Conservation (phyloP, 2,329 filamentous ascomycete genomes). For the Didymella exigua region DNA sequence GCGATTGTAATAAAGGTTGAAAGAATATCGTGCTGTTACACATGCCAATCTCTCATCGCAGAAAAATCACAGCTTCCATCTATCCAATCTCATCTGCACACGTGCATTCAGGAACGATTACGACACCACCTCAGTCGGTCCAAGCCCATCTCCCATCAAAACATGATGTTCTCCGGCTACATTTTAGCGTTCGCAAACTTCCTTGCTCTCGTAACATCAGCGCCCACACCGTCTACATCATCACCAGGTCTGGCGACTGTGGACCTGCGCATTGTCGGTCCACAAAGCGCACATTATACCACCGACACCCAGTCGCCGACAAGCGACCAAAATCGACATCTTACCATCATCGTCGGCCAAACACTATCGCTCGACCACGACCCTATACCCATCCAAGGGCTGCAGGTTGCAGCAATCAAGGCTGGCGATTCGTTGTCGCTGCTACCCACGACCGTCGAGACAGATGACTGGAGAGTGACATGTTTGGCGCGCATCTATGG, state of each 20-base stretch:
- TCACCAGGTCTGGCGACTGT: slow-evolving; percentile 15
- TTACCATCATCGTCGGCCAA: slow-evolving; percentile 26
- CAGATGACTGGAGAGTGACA: slow-evolving; percentile 16
- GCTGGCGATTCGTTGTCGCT: slow-evolving; percentile 11
- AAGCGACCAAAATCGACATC: slow-evolving; percentile 11
- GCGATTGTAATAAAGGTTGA: neutral
- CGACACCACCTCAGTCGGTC: too few relatives aligned
- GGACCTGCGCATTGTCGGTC: slow-evolving; percentile 18
- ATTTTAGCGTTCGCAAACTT: slow-evolving; percentile 9
- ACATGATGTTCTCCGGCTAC: neutral
- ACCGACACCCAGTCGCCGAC: slow-evolving; percentile 13
- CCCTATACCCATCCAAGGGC: slow-evolving; percentile 22
- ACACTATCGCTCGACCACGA: slow-evolving; percentile 24
- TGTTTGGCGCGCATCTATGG: slow-evolving; percentile 20
- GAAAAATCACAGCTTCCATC: too few relatives aligned
- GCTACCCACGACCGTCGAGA: slow-evolving; percentile 2
- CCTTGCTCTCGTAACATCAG: slow-evolving; percentile 8
- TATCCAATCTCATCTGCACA: too few relatives aligned
- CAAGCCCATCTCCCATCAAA: neutral
- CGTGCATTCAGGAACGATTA: too few relatives aligned
- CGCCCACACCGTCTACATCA: slow-evolving; percentile 7
- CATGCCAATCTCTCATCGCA: neutral
- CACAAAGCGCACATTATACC: slow-evolving; percentile 17
- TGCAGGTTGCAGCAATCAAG: slow-evolving; percentile 20
- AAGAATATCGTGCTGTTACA: neutral